Base-by-base conservation (phyloP, 169 alveolate species). In the Cryptosporidium parvum region DNA sequence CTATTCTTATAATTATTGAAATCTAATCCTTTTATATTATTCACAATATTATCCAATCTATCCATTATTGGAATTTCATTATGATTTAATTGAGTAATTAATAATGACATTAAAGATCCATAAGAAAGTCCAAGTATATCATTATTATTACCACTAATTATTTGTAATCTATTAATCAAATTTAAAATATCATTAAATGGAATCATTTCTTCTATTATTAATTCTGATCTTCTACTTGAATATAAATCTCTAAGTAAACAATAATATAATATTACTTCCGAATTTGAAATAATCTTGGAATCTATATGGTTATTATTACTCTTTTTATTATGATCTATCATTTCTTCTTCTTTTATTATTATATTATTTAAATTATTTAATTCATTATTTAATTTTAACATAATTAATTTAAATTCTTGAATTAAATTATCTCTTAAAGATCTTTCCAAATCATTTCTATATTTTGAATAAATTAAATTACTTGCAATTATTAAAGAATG, bases 221-320 rank as follows among this genome's bases (percentile, higher is more conserved):
- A 33, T 12, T 26, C 39, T 0, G 73, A 59, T 29, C n/a, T 59
- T 14, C 12, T 59, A n/a, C 10, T 29, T 10, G 75, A 80, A 29
- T 80, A 80, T 39, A 80, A 48, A 26, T 65, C 75, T 45, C 75
- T 65, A 14, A 80, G 21, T 29, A 80, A 62, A 45, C 89, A 80
- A 48, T 80, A 80, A 62, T 80, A 80, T 5, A 80, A 18, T 3
- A 80, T 26, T 12, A 80, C 53, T 48, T 80, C 89, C 3, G 44
- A 59, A n/a, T 48, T 62, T 21, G 51, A 45, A 37, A 44, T 9
- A 42, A 75, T 44, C 0, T 33, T 71, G 5, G 45, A 18, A 51
- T 45, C 56, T 12, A 45, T 5, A 7, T 58, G n/a, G 16, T 9
- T 56, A 12, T 31, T 2, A 1, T 23, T 23, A 23, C 26, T 33